Conservation (phyloP, 148 eudicot species). For the Vaccinium darrowii region DNA sequence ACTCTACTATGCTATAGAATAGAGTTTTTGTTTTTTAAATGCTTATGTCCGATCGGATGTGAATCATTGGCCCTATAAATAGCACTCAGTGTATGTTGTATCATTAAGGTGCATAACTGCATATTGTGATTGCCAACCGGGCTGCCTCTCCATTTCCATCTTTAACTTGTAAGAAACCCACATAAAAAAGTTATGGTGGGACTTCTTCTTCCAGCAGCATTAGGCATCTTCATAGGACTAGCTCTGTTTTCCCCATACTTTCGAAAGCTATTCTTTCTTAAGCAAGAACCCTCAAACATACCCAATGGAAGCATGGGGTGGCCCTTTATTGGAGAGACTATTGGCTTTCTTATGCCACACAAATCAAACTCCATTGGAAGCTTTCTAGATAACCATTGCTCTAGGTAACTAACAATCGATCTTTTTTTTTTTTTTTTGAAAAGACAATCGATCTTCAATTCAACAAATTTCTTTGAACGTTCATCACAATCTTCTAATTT, state of each 20-base stretch:
- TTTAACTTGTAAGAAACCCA: background rate
- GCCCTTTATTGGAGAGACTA: conserved; percentile 54
- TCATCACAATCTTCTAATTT: too few relatives aligned
- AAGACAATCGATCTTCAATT: too few relatives aligned
- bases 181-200: conserved; percentile 1
- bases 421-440: too few relatives aligned
- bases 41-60: too few relatives aligned
- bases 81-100: background rate
- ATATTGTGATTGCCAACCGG: background rate
- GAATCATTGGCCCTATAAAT: background rate
- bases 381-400: conserved; percentile 49
- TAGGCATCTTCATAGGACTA: conserved; percentile 25
- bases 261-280: background rate
- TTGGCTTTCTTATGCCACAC: conserved; percentile 46
- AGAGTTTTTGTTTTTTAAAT: too few relatives aligned
- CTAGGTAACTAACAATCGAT: conserved; percentile 29
- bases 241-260: conserved; percentile 12
- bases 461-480: background rate
- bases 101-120: background rate
- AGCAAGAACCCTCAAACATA: conserved; percentile 18
- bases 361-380: conserved; percentile 44
- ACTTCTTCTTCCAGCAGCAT: background rate
- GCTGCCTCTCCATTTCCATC: background rate
- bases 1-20: too few relatives aligned
- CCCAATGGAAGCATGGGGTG: conserved; percentile 53